phyloP scores from a whole-genome alignment of 257 asterid genomes.

The Penstemon newberryi region DNA sequence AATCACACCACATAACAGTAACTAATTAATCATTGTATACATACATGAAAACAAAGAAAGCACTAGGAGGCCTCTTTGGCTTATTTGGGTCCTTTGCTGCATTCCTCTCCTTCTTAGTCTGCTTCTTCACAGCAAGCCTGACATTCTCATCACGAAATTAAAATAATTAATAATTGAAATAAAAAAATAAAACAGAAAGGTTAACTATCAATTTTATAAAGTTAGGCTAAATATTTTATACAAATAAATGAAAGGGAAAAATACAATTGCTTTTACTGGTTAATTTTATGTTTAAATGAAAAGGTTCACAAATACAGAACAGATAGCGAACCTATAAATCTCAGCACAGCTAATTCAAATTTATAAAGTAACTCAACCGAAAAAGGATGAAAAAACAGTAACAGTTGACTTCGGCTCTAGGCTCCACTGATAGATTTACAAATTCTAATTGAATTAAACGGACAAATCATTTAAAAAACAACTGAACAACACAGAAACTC shows the following conservation, averaged over 20 bases:
- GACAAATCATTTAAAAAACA: not conserved
- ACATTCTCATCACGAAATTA: slow-evolving; percentile 16
- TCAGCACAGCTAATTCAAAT: not conserved
- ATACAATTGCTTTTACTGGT: not conserved
- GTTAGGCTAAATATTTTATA: no score
- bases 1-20: not conserved
- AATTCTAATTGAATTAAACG: not conserved
- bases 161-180: not conserved
- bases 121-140: slow-evolving; percentile 62
- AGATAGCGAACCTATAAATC: not conserved
- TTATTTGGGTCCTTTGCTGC: slow-evolving; percentile 73
- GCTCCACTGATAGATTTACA: not conserved
- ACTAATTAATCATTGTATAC: slow-evolving; percentile 6
- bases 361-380: not conserved
- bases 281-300: not conserved
- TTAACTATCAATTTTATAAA: not conserved
- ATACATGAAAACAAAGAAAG: slow-evolving; percentile 73
- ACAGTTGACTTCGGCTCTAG: not conserved
- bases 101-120: slow-evolving; percentile 45
- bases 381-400: not conserved
- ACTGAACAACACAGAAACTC: not conserved
- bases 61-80: slow-evolving; percentile 74
- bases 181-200: not conserved
- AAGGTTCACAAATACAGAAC: not conserved
- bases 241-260: not conserved